These are phyloP conservation scores for Mucor saturninus DNA, from an alignment of 371 early-diverging fungal species.

Conservation along the genomic window DNA sequence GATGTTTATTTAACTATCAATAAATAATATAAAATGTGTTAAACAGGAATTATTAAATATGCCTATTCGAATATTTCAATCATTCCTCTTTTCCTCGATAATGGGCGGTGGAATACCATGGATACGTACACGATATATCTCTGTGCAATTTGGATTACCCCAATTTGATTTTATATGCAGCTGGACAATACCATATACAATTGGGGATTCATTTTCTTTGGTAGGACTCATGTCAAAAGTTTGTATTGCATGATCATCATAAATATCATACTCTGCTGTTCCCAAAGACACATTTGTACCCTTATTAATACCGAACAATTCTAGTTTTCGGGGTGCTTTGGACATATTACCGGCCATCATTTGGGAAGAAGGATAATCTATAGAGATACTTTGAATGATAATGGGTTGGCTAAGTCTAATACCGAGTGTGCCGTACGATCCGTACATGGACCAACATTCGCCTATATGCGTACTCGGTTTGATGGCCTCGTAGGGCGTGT, in stretches of 20 bases:
- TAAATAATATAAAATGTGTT: too few species aligned
- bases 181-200: constrained; percentile 28
- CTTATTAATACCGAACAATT: constrained; percentile 4
- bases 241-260: constrained; percentile 30
- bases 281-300: constrained; percentile 8
- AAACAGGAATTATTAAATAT: too few species aligned
- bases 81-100: too few species aligned
- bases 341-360: constrained; percentile 4
- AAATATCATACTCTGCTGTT: constrained; percentile 17
- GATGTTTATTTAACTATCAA: too few species aligned
- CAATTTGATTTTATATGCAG: constrained; percentile 70
- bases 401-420: constrained; percentile 20
- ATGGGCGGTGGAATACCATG: constrained; percentile 55
- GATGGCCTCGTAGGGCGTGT: constrained; percentile 15
- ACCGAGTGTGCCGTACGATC: constrained; percentile 9
- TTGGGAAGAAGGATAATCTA: constrained; percentile 16
- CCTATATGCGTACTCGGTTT: constrained; percentile 3
- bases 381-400: constrained; percentile 10
- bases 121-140: constrained; percentile 79
- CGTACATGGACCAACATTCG: constrained; percentile 24
- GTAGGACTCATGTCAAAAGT: constrained; percentile 28
- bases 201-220: background rate
- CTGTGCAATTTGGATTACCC: constrained; percentile 77
- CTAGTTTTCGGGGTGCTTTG: constrained; percentile 14
- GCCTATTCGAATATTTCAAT: too few species aligned